A percentile compares a stretch with the other conserved stretches of the same genome.
These are phyloP conservation scores for Pisolithus tinctorius DNA, from an alignment of 768 basidiomycete genomes.

Conservation along the genomic window DNA sequence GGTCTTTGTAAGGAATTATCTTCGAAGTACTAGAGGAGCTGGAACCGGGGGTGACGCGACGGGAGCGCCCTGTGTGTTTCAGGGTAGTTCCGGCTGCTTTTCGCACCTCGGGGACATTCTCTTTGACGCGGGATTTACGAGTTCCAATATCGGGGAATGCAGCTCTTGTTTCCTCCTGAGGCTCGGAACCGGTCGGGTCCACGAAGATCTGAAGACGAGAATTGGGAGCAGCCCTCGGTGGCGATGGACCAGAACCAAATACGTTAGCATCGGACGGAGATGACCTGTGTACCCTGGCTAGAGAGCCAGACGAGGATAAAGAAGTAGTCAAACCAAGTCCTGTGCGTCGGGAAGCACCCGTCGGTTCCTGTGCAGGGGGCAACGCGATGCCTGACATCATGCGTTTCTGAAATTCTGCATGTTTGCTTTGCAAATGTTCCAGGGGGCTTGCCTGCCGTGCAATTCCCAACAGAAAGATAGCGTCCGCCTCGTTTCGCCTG, in stretches of 20 bases:
- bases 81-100: constrained; percentile 64
- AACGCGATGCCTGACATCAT: constrained; percentile 58
- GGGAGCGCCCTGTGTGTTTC: constrained; percentile 52
- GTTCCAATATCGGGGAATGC: constrained; percentile 71
- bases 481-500: constrained; percentile 87
- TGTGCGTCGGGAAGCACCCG: constrained; percentile 31
- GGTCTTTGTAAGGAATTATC: constrained; percentile 63
- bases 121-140: constrained; percentile 71
- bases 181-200: constrained; percentile 54
- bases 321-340: constrained; percentile 41
- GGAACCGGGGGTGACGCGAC: constrained; percentile 41
- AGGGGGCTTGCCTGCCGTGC: constrained; percentile 75
- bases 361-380: constrained; percentile 30
- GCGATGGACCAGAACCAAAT: constrained; percentile 24
- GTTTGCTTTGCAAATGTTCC: constrained; percentile 69
- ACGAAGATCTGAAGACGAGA: constrained; percentile 62
- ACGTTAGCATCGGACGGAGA: constrained; percentile 21
- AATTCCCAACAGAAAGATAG: constrained; percentile 82
- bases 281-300: constrained; percentile 9
- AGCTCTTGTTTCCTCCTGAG: constrained; percentile 36
- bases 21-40: constrained; percentile 33
- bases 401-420: constrained; percentile 86
- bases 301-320: constrained; percentile 26
- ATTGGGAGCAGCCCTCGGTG: constrained; percentile 40
- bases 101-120: constrained; percentile 66